Evolutionary conservation across 225 moss, liverwort and hornwort species (phyloP).

Genomic region (Antitrichia curtipendula): DNA sequence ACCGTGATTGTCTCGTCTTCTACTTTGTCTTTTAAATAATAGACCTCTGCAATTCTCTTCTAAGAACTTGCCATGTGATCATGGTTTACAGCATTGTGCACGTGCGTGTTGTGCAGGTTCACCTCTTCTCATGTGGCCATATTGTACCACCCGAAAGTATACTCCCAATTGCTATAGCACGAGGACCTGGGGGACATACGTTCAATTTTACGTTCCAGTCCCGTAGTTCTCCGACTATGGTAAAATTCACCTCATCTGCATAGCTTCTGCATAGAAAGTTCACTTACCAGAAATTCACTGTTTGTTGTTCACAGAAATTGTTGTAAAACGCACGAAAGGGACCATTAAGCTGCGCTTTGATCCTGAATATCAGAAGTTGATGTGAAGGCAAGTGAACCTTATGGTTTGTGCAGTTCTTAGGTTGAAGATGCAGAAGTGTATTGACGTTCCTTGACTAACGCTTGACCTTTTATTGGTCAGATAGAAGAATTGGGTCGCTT

Average conservation of each 20-base stretch:
- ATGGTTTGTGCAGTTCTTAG: neutral
- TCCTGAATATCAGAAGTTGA: neutral
- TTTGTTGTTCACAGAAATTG: neutral
- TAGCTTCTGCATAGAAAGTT: neutral
- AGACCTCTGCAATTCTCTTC: neutral
- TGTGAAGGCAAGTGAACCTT: neutral
- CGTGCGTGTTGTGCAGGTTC: conserved; percentile 25
- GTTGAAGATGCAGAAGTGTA: neutral
- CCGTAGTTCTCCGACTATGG: conserved; percentile 44
- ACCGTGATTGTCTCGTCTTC: neutral
- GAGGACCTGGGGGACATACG: conserved; percentile 62
- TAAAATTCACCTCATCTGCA: neutral
- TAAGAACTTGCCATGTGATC: neutral
- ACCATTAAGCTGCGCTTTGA: neutral
- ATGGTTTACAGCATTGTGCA: neutral
- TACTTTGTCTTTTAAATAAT: neutral
- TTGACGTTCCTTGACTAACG: neutral
- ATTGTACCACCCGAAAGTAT: conserved; percentile 91
- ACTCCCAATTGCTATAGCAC: conserved; percentile 74
- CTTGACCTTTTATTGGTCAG: conserved; percentile 16
- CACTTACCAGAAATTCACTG: neutral
- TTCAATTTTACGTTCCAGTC: conserved; percentile 86
- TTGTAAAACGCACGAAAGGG: neutral
- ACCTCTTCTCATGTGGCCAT: conserved; percentile 89
- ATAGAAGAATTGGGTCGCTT: conserved; percentile 86